phyloP scores from a whole-genome alignment of 2,329 filamentous ascomycete species.

The Pseudogymnoascus sp. region DNA sequence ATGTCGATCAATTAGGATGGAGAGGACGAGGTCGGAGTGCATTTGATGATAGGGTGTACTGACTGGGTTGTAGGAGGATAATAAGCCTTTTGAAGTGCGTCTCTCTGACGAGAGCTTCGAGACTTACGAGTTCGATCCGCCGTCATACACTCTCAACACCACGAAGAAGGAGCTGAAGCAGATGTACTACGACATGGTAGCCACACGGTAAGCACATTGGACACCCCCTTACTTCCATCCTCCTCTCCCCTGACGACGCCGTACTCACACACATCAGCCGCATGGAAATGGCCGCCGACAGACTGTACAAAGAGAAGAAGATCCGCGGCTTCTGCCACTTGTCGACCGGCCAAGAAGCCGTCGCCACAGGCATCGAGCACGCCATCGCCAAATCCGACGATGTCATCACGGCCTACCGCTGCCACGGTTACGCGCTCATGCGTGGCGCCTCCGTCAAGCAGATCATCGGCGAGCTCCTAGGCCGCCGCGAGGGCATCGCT shows the following conservation, averaged over 20 bases:
- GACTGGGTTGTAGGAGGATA: conserved; percentile 62
- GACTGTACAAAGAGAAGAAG: conserved; percentile 99
- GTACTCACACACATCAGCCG: conserved; percentile 49
- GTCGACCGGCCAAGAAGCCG: conserved; percentile 95
- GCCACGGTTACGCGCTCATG: conserved; percentile 98
- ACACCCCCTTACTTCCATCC: not conserved
- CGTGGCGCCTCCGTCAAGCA: conserved; percentile 82
- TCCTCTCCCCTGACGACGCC: not conserved
- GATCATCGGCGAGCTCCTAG: conserved; percentile 93
- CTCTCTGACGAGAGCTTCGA: conserved; percentile 99
- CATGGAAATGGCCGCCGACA: conserved; percentile 99
- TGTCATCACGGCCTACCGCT: conserved; percentile 95
- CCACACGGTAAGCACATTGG: conserved; percentile 61
- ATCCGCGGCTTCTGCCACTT: conserved; percentile 99
- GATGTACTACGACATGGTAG: conserved; percentile 99
- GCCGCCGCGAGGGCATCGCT: conserved; percentile 90
- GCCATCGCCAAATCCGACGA: conserved; percentile 87
- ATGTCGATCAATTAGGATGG: too few species aligned
- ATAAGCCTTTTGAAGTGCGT: conserved; percentile 83
- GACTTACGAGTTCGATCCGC: conserved; percentile 97
- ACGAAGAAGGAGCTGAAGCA: conserved; percentile 98
- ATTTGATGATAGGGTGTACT: conserved; percentile 4
- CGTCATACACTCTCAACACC: conserved; percentile 81
- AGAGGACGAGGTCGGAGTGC: too few species aligned
- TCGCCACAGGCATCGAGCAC: conserved; percentile 94